A percentile compares a stretch with the other conserved stretches of the same genome.
Evolutionary conservation across 345 rosid species (phyloP).

Genomic region (Camelina laxa): DNA sequence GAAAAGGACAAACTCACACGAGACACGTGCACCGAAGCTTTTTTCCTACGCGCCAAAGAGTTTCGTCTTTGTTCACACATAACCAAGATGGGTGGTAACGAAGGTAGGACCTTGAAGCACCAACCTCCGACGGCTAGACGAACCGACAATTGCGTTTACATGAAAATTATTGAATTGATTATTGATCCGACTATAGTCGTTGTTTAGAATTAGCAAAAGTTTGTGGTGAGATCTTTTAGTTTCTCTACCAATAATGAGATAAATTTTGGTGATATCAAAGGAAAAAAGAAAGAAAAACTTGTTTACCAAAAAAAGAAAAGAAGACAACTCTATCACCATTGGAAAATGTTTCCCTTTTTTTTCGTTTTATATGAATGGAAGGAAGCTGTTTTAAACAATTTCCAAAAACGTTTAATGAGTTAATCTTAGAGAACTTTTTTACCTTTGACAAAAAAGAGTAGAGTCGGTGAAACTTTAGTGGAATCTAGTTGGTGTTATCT

Average conservation of each 20-base stretch:
- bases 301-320: neutral
- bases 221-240: neutral
- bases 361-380: neutral
- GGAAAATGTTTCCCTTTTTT: neutral
- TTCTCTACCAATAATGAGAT: neutral
- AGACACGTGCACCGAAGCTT: slow-evolving; percentile 42
- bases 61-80: slow-evolving; percentile 20
- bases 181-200: neutral
- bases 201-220: neutral
- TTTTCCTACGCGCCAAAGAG: slow-evolving; percentile 42
- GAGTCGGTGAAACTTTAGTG: neutral
- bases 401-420: neutral
- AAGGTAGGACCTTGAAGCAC: slow-evolving; percentile 24
- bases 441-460: neutral
- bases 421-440: neutral
- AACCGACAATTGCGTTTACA: slow-evolving; percentile 6
- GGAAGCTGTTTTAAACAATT: neutral
- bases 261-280: neutral
- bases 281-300: neutral
- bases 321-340: neutral
- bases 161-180: neutral
- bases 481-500: slow-evolving; percentile 10
- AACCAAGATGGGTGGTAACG: slow-evolving; percentile 21
- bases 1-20: slow-evolving; percentile 15
- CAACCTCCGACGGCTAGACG: slow-evolving; percentile 21